Percentiles rank a stretch among this genome's conserved stretches.
These are phyloP conservation scores for Zygosaccharomyces siamensis DNA, from an alignment of 805 yeast genomes.

Conservation along the genomic window DNA sequence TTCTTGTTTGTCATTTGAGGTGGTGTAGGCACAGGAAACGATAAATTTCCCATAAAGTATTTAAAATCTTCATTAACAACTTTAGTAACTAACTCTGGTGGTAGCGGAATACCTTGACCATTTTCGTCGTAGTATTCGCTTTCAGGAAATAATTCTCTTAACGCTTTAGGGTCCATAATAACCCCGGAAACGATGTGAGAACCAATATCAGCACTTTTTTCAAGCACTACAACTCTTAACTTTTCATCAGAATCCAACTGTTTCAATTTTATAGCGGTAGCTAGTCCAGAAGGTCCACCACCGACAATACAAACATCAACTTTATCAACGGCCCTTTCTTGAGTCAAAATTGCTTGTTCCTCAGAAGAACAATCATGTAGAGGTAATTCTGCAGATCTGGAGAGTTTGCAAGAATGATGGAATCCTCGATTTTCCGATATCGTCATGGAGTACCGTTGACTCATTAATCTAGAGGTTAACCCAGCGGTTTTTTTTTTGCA, in stretches of 20 bases:
- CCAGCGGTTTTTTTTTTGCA: not conserved
- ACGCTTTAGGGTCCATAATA: conserved; percentile 83
- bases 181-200: conserved; percentile 92
- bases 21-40: conserved; percentile 84
- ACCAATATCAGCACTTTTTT: conserved; percentile 91
- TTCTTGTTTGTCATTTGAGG: conserved; percentile 81
- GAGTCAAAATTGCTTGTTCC: conserved; percentile 44
- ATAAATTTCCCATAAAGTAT: conserved; percentile 53
- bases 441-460: not conserved
- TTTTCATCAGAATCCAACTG: conserved; percentile 69
- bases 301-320: conserved; percentile 96
- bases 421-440: conserved; percentile 4
- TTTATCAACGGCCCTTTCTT: conserved; percentile 73
- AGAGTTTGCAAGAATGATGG: not conserved
- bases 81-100: conserved; percentile 66
- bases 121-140: conserved; percentile 48
- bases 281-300: conserved; percentile 96
- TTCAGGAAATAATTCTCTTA: conserved; percentile 77
- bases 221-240: conserved; percentile 80
- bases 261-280: conserved; percentile 85
- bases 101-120: conserved; percentile 65
- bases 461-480: not conserved
- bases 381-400: conserved; percentile 10
- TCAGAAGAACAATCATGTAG: conserved; percentile 37
- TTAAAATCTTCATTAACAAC: conserved; percentile 75